Evolutionary conservation across 2,329 filamentous ascomycete genomes (phyloP).

Genomic region (Pestalotiopsis sp.): DNA sequence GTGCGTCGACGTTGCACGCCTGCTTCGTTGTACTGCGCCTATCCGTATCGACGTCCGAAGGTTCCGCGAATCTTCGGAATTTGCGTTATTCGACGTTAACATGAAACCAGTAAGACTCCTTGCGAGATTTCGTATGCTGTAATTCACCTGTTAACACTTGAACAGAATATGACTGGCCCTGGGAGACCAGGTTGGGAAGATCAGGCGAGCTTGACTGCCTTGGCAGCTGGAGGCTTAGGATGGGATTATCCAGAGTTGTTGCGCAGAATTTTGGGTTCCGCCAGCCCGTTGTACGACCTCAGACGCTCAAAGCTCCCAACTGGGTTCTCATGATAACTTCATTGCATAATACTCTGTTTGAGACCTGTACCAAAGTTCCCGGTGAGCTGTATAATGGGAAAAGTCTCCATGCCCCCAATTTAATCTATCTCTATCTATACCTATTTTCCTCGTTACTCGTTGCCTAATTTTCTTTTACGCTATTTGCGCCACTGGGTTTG

Average conservation of each 20-base stretch:
- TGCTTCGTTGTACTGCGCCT: slow-evolving; percentile 43
- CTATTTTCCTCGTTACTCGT: not conserved
- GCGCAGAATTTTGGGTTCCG: not conserved
- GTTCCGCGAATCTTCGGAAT: slow-evolving; percentile 34
- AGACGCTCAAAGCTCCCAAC: not conserved
- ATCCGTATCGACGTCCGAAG: slow-evolving; percentile 50
- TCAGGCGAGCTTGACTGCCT: slow-evolving; percentile 49
- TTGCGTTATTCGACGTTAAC: slow-evolving; percentile 53
- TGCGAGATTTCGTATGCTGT: slow-evolving; percentile 14
- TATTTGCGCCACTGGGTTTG: not conserved
- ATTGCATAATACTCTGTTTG: not conserved
- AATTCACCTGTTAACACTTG: not conserved
- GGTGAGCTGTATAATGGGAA: not conserved
- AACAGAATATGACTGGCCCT: slow-evolving; percentile 37
- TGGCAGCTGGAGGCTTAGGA: slow-evolving; percentile 41
- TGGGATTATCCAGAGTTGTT: slow-evolving; percentile 34
- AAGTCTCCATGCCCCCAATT: too few species aligned
- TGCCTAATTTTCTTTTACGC: not conserved
- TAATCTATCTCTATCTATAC: not conserved
- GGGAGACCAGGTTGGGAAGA: slow-evolving; percentile 48
- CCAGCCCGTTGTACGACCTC: not conserved
- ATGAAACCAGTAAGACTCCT: slow-evolving; percentile 48
- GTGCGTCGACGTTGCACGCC: slow-evolving; percentile 40
- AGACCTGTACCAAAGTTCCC: not conserved
- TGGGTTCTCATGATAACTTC: not conserved